phyloP scores from a whole-genome alignment of 2,329 filamentous ascomycete genomes.

The Xylaria sp. region DNA sequence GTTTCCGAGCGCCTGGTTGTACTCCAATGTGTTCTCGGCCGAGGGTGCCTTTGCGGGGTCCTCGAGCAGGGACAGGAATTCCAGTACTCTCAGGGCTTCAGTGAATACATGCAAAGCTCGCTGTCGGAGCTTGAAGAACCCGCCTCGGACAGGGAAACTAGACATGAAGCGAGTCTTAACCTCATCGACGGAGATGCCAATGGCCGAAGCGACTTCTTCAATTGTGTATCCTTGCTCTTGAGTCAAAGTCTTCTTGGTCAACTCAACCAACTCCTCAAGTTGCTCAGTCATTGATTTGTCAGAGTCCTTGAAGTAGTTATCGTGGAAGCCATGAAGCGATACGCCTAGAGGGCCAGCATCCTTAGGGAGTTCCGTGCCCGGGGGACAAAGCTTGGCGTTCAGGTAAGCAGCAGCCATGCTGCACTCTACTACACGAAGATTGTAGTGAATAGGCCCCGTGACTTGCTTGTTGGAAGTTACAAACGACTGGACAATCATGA shows the following conservation, averaged over 20 bases:
- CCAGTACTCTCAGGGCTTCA: constrained; percentile 79
- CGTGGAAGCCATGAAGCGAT: constrained; percentile 81
- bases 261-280: constrained; percentile 64
- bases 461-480: constrained; percentile 92
- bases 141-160: constrained; percentile 82
- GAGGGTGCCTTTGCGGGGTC: constrained; percentile 37
- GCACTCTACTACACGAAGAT: constrained; percentile 92
- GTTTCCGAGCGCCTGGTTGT: constrained; percentile 67
- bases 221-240: constrained; percentile 82
- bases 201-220: constrained; percentile 70
- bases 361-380: constrained; percentile 57
- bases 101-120: constrained; percentile 85
- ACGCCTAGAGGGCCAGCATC: constrained; percentile 80
- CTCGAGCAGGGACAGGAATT: constrained; percentile 75
- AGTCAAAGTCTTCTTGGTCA: constrained; percentile 65
- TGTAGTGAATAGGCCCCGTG: constrained; percentile 91
- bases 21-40: constrained; percentile 51
- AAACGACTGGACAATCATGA: constrained; percentile 92
- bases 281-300: constrained; percentile 56
- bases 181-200: constrained; percentile 64
- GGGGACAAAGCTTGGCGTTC: constrained; percentile 52
- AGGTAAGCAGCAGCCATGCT: constrained; percentile 74
- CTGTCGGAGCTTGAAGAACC: constrained; percentile 80
- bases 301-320: constrained; percentile 63
- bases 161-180: constrained; percentile 76